Evolutionary conservation across 768 basidiomycete species (phyloP).

Genomic region (Hebeloma cylindrosporum): DNA sequence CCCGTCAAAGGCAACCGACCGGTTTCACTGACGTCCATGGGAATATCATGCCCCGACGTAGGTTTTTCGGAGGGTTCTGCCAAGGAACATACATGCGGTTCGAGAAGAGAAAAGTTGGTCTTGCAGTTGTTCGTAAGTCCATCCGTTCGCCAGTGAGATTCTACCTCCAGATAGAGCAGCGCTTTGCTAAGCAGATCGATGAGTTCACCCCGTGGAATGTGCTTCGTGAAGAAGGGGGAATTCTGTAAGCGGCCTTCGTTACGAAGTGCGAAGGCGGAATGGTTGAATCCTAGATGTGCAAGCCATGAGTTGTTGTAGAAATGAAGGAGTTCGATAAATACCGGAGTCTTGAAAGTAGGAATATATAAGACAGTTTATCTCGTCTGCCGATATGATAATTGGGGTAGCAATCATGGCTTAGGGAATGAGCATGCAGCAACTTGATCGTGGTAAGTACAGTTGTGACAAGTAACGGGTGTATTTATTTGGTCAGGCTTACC

Average conservation of each 20-base stretch:
- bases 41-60: slow-evolving; percentile 17
- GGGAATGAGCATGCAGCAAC: slow-evolving; percentile 15
- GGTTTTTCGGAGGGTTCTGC: slow-evolving; percentile 38
- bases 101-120: slow-evolving; percentile 70
- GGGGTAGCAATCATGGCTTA: slow-evolving; percentile 41
- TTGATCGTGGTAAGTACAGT: slow-evolving; percentile 19
- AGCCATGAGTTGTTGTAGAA: slow-evolving; percentile 5
- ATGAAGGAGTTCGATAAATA: slow-evolving; percentile 24
- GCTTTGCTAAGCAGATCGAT: slow-evolving; percentile 80
- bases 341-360: slow-evolving; percentile 85
- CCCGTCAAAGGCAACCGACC: slow-evolving; percentile 6
- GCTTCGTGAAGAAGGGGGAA: slow-evolving; percentile 66
- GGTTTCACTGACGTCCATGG: slow-evolving; percentile 19
- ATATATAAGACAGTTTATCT: slow-evolving; percentile 83
- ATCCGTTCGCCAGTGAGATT: slow-evolving; percentile 76
- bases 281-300: slow-evolving; percentile 60
- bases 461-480: slow-evolving; percentile 10
- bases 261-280: slow-evolving; percentile 79
- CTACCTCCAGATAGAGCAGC: slow-evolving; percentile 78
- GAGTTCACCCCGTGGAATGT: slow-evolving; percentile 79
- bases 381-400: slow-evolving; percentile 73
- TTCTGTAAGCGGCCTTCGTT: slow-evolving; percentile 72
- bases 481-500: slow-evolving; percentile 18
- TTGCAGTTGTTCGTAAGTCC: slow-evolving; percentile 65
- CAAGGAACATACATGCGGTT: slow-evolving; percentile 67